Evolutionary conservation across 2,329 filamentous ascomycete species (phyloP), one percentile per base, ranked within the genome.

Genomic region (Cercospora beticola): DNA sequence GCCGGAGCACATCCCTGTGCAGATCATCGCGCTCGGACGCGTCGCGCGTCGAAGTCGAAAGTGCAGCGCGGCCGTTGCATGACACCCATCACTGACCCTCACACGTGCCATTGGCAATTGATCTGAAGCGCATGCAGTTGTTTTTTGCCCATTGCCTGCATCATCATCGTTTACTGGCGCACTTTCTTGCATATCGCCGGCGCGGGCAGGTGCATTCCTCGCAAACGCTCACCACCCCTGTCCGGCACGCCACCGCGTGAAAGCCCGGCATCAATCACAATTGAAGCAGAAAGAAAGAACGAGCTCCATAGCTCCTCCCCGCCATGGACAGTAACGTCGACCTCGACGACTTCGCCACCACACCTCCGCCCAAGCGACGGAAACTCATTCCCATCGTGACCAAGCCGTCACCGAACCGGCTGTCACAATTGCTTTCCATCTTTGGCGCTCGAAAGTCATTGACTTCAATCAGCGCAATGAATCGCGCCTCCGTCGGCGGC

Each of bases 361-460:
- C 67, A n/a, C 69, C 75, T 33, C 68, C 74, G 26, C 59, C 67
- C 18, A 74, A 74, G 57, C 72, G 73, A n/a, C 73, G 73, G 12
- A 70, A 68, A 56, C 36, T 75, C 21, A 28, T 71, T 0, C 67
- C 68, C 3, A 60, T 73, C 28, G 31, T 70, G 8, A 63, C 70
- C 10, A 58, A 70, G 23, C 49, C 64, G n/a, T 66, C 74, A 14
- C 68, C 68, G 10, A 63, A 40, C 31, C 66, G 60, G 54, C 66
- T 70, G 54, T 65, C 74, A 1, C 71, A 75, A 16, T 67, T 78
- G 26, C 67, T 78, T n/a, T 69, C 71, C 2, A 64, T 68, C 1
- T 79, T 77, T 66, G 74, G 75, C 26, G 74, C 76, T 4, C 65
- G 64, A 14, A 72, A 71, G 28, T 73, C 72, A 6, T 74, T 72